Percentiles rank a stretch among this genome's conserved stretches.
phyloP scores from a whole-genome alignment of 202 grass and related monocot species.

The Schoenoplectus triqueter region DNA sequence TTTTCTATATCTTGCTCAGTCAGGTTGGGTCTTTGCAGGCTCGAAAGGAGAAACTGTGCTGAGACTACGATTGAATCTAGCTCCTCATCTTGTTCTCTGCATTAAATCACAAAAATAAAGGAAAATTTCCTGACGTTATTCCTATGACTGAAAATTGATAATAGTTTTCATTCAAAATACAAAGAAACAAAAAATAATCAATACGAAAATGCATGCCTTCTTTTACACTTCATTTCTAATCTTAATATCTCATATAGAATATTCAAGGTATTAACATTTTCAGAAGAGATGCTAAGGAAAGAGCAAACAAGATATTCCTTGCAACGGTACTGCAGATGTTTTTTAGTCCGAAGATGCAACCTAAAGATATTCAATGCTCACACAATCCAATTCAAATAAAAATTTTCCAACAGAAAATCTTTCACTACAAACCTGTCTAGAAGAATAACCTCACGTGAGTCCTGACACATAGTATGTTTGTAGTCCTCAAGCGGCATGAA shows the following conservation, averaged over 20 bases:
- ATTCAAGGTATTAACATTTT: constrained; percentile 18
- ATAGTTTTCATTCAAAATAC: constrained; percentile 24
- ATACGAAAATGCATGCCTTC: not conserved
- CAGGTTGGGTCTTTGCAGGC: constrained; percentile 57
- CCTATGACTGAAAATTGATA: not conserved
- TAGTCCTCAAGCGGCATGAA: constrained; percentile 90
- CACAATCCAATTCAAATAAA: constrained; percentile 16
- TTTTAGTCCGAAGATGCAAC: not conserved
- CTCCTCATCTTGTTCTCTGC: constrained; percentile 92
- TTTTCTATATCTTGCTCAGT: constrained; percentile 60
- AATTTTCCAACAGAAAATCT: not conserved
- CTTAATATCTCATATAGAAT: not conserved
- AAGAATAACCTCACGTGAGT: constrained; percentile 96
- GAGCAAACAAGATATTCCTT: not conserved
- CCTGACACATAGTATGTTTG: constrained; percentile 55
- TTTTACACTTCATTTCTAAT: not conserved
- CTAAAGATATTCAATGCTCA: not conserved
- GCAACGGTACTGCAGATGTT: not conserved
- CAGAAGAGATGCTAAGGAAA: not conserved
- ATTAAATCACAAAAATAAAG: constrained; percentile 45
- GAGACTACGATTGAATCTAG: constrained; percentile 88
- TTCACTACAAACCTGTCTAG: constrained; percentile 72
- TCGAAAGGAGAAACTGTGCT: constrained; percentile 78
- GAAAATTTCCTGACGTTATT: constrained; percentile 14
- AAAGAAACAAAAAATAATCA: constrained; percentile 15